Conservation (phyloP, 1,284 basidiomycete species). For the Apiotrichum laibachii region DNA sequence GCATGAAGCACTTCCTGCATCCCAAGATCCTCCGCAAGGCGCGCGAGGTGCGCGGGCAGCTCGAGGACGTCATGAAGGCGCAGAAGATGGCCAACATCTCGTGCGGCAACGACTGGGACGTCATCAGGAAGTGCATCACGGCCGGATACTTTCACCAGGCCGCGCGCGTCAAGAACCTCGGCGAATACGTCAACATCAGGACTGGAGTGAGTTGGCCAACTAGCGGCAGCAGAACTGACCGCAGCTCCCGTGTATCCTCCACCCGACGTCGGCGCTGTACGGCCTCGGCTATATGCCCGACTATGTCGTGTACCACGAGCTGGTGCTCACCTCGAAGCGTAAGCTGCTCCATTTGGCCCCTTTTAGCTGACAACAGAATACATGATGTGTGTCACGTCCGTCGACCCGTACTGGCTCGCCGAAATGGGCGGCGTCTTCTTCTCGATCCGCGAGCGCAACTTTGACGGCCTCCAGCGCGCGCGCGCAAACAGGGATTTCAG, state of each 20-base stretch:
- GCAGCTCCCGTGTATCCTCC: slow-evolving; percentile 58
- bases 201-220: slow-evolving; percentile 62
- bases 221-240: background rate
- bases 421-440: slow-evolving; percentile 92
- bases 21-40: slow-evolving; percentile 93
- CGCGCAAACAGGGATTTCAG: slow-evolving; percentile 83
- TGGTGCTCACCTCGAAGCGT: slow-evolving; percentile 86
- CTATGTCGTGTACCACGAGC: slow-evolving; percentile 94
- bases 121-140: slow-evolving; percentile 94
- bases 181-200: slow-evolving; percentile 95
- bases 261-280: slow-evolving; percentile 94
- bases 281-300: slow-evolving; percentile 95
- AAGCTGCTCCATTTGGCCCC: slow-evolving; percentile 7
- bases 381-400: slow-evolving; percentile 94
- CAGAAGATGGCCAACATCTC: slow-evolving; percentile 91
- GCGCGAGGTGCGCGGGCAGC: slow-evolving; percentile 89
- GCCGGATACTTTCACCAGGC: slow-evolving; percentile 99
- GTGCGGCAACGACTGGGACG: slow-evolving; percentile 91
- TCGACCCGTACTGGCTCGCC: slow-evolving; percentile 93
- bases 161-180: slow-evolving; percentile 94
- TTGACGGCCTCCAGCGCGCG: slow-evolving; percentile 69
- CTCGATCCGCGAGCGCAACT: slow-evolving; percentile 91
- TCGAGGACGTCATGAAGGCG: slow-evolving; percentile 98
- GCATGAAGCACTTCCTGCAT: slow-evolving; percentile 90
- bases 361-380: slow-evolving; percentile 55